Evolutionary conservation across 1,284 basidiomycete species (phyloP).

Genomic region (Inonotus obliquus): DNA sequence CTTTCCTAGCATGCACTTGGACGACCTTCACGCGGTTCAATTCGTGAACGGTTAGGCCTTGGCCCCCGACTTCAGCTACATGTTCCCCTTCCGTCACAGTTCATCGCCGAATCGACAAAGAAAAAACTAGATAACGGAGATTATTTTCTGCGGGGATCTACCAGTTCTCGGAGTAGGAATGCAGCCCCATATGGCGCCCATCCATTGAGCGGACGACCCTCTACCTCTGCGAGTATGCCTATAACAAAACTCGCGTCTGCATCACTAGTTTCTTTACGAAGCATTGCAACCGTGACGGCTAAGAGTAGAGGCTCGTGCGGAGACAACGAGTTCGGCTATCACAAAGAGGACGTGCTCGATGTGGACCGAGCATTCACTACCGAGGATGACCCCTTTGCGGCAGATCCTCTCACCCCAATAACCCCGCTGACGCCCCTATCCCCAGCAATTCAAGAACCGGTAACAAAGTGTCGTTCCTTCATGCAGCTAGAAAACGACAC

Average conservation of each 20-base stretch:
- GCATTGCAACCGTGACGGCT: conserved; percentile 8
- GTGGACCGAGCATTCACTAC: conserved; percentile 10
- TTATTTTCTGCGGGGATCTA: background rate
- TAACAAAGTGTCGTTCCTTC: conserved; percentile 3
- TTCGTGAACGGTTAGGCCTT: conserved; percentile 17
- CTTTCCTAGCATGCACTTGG: conserved; percentile 7
- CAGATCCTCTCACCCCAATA: conserved; percentile 6
- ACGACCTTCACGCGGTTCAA: conserved; percentile 8
- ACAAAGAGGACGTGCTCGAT: background rate
- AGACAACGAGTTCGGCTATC: background rate
- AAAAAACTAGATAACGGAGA: background rate
- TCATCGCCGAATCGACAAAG: background rate
- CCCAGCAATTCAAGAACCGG: background rate
- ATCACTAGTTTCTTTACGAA: conserved; percentile 13
- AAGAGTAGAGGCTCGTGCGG: background rate
- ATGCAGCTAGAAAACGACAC: conserved; percentile 13
- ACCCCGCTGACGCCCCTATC: conserved; percentile 8
- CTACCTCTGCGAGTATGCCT: background rate
- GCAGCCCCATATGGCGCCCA: background rate
- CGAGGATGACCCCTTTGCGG: conserved; percentile 17
- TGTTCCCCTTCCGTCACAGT: conserved; percentile 7
- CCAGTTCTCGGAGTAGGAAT: background rate
- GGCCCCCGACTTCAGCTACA: conserved; percentile 15
- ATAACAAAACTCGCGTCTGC: conserved; percentile 9
- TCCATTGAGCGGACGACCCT: conserved; percentile 1